Percentiles rank a stretch among this genome's conserved stretches.
Conservation (phyloP, 345 rosid species). For the Boechera stricta region DNA sequence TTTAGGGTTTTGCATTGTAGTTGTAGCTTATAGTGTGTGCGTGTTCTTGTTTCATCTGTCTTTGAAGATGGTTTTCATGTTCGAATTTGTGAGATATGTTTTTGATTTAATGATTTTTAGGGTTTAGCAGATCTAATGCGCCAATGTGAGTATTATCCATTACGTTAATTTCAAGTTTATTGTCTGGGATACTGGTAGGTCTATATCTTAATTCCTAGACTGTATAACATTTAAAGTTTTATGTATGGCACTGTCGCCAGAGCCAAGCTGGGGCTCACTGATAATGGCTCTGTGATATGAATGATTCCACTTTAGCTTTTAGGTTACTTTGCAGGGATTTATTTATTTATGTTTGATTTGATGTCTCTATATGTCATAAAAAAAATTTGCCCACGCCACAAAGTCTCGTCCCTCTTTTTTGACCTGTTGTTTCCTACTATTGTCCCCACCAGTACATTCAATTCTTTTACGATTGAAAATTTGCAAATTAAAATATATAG, state of each 20-base stretch:
- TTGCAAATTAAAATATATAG: too few species aligned
- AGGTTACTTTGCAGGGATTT: constrained; percentile 8
- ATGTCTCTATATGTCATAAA: constrained; percentile 18
- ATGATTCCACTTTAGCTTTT: constrained; percentile 27
- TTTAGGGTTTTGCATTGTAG: constrained; percentile 19
- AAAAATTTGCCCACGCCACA: constrained; percentile 27
- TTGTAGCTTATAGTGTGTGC: constrained; percentile 22
- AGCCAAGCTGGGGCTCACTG: constrained; percentile 19
- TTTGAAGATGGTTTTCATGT: constrained; percentile 1
- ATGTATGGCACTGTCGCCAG: constrained; percentile 3
- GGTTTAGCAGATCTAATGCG: not conserved
- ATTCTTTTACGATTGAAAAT: too few species aligned
- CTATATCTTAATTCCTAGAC: not conserved
- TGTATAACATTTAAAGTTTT: not conserved
- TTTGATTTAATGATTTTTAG: not conserved
- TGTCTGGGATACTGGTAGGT: constrained; percentile 1
- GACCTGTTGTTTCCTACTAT: constrained; percentile 14
- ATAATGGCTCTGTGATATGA: constrained; percentile 12
- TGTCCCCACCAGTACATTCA: constrained; percentile 18
- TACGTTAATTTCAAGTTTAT: not conserved
- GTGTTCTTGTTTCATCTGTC: constrained; percentile 17
- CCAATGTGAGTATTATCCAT: not conserved
- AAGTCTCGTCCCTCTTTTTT: constrained; percentile 24
- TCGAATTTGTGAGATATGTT: constrained; percentile 34
- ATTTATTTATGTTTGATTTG: constrained; percentile 25